Conservation (phyloP, 805 yeast species). For the Teunomyces lycoperdinae region DNA sequence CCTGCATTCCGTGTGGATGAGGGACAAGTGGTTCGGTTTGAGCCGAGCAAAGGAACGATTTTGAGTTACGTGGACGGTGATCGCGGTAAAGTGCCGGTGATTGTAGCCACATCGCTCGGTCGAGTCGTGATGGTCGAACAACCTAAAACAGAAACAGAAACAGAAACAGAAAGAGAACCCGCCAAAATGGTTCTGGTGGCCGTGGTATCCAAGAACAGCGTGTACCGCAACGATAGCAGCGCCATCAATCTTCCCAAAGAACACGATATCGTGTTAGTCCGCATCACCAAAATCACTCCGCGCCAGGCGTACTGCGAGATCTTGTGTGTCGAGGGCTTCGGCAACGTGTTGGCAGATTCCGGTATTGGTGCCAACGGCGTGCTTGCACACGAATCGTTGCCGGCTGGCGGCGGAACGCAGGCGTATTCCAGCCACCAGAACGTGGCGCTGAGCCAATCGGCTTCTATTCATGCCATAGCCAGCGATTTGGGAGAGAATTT, state of each 20-base stretch:
- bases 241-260: constrained; percentile 70
- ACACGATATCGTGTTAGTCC: constrained; percentile 76
- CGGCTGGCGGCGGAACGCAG: constrained; percentile 56
- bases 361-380: constrained; percentile 62
- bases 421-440: constrained; percentile 31
- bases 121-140: constrained; percentile 37
- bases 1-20: constrained; percentile 46
- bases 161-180: background rate
- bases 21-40: constrained; percentile 43
- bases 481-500: constrained; percentile 83
- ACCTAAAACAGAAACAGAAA: no score
- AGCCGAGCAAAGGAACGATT: constrained; percentile 66
- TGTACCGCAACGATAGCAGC: constrained; percentile 24
- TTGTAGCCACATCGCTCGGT: constrained; percentile 65
- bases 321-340: constrained; percentile 58
- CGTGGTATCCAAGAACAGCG: constrained; percentile 27
- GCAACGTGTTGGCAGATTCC: constrained; percentile 54
- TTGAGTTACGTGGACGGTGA: constrained; percentile 42
- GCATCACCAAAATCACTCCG: constrained; percentile 62
- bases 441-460: constrained; percentile 41
- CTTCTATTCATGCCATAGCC: constrained; percentile 36
- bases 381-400: constrained; percentile 34
- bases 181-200: constrained; percentile 25
- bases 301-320: constrained; percentile 81
- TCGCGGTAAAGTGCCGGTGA: constrained; percentile 39